phyloP scores from a whole-genome alignment of 768 basidiomycete genomes.

The Cubamyces sp. region DNA sequence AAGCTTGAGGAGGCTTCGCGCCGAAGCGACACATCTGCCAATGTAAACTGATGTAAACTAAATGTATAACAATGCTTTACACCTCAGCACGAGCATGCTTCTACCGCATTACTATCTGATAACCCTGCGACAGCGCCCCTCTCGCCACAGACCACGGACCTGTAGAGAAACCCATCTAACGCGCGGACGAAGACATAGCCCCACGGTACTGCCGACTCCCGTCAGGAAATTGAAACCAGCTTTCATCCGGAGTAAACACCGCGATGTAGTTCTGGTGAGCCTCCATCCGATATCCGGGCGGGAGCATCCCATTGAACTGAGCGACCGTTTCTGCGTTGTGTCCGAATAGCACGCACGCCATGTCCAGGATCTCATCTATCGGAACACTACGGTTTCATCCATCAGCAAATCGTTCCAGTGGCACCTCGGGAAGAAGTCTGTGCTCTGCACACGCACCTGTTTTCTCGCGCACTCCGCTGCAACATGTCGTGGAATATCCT shows the following conservation, averaged over 20 bases:
- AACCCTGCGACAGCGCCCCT: no score
- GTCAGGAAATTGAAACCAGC: conserved; percentile 2
- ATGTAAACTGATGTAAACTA: conserved; percentile 6
- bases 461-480: background rate
- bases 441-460: conserved; percentile 4
- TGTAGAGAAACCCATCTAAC: background rate
- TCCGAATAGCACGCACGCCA: conserved; percentile 9
- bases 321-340: conserved; percentile 2
- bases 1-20: background rate
- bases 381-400: background rate
- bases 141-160: no score
- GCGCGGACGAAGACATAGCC: background rate
- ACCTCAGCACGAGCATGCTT: background rate
- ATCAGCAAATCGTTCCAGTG: background rate
- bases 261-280: conserved; percentile 5
- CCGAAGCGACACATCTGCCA: background rate
- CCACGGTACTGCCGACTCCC: background rate
- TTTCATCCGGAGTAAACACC: background rate
- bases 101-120: no score
- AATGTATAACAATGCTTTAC: background rate
- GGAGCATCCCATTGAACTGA: conserved; percentile 7
- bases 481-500: conserved; percentile 1
- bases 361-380: conserved; percentile 4
- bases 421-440: no score
- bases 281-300: conserved; percentile 15